A percentile compares a stretch with the other conserved stretches of the same genome.
These are phyloP conservation scores for Arthroderma sp. DNA, from an alignment of 2,329 filamentous ascomycete genomes.

Conservation along the genomic window DNA sequence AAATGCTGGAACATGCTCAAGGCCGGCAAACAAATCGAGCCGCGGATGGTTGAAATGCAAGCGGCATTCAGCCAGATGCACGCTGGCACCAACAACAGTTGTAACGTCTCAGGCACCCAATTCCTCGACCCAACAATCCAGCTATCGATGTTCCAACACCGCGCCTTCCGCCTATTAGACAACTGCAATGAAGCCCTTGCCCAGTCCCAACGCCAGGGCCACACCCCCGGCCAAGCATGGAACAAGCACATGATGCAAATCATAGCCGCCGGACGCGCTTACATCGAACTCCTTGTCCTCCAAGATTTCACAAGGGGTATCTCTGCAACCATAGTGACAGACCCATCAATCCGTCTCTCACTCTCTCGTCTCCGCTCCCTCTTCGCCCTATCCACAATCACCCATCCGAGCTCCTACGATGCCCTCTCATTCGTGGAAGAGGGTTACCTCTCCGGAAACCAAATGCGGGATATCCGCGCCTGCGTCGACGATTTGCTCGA, in stretches of 20 bases:
- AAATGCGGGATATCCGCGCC: slow-evolving; percentile 10
- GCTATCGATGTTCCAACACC: slow-evolving; percentile 14
- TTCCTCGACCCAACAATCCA: slow-evolving; percentile 14
- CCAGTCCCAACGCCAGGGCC: slow-evolving; percentile 5
- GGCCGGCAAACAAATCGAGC: slow-evolving; percentile 5
- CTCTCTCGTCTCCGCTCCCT: slow-evolving; percentile 10
- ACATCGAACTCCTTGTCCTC: slow-evolving; percentile 19
- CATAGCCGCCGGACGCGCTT: slow-evolving; percentile 15
- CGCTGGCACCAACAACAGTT: background rate
- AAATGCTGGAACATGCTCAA: slow-evolving; percentile 6
- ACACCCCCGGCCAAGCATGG: slow-evolving; percentile 13
- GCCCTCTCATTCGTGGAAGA: slow-evolving; percentile 17
- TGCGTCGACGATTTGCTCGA: slow-evolving; percentile 11
- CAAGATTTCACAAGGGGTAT: slow-evolving; percentile 10
- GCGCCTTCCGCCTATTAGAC: slow-evolving; percentile 12
- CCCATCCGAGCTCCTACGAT: slow-evolving; percentile 15
- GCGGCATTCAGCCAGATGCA: slow-evolving; percentile 1
- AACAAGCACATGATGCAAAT: slow-evolving; percentile 18
- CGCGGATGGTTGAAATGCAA: background rate
- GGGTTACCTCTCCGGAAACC: slow-evolving; percentile 11
- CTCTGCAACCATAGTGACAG: background rate
- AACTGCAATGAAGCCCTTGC: slow-evolving; percentile 3
- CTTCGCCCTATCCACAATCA: slow-evolving; percentile 12
- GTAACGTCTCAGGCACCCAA: slow-evolving; percentile 8
- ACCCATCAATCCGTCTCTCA: slow-evolving; percentile 6